These are phyloP conservation scores for Tetrapisispora taiwanensis DNA, from an alignment of 805 yeast species.

Conservation along the genomic window DNA sequence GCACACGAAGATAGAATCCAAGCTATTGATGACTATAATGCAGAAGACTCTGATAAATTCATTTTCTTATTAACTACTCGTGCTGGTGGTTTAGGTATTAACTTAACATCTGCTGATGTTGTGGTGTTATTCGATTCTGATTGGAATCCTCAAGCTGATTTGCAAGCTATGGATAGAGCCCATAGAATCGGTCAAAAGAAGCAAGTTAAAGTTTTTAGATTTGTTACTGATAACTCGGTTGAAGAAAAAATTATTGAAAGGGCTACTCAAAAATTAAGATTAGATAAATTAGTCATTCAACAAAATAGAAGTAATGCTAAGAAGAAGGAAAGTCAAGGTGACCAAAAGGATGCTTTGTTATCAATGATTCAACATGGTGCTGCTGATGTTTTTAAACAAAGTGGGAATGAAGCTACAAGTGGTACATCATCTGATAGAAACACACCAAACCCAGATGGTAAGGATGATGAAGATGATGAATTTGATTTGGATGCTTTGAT, in stretches of 20 bases:
- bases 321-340: conserved; percentile 25
- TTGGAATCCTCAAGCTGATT: conserved; percentile 86
- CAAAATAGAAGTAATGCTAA: conserved; percentile 43
- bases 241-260: conserved; percentile 76
- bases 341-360: conserved; percentile 59
- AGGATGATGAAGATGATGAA: conserved; percentile 28
- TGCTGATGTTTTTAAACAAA: conserved; percentile 40
- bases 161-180: conserved; percentile 85
- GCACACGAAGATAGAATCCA: conserved; percentile 66
- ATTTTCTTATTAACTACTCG: conserved; percentile 71
- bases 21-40: conserved; percentile 71
- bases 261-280: conserved; percentile 67
- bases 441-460: conserved; percentile 21
- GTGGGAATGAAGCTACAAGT: conserved; percentile 3
- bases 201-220: conserved; percentile 70
- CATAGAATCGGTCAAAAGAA: conserved; percentile 82
- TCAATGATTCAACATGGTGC: conserved; percentile 84
- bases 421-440: conserved; percentile 14
- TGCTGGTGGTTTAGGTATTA: conserved; percentile 87
- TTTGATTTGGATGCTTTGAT: conserved; percentile 53
- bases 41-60: conserved; percentile 63
- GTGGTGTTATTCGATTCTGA: conserved; percentile 72
- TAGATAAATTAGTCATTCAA: conserved; percentile 76
- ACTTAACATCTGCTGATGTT: conserved; percentile 69
- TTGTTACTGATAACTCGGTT: conserved; percentile 72